Base-by-base conservation (phyloP, 2,329 filamentous ascomycete genomes). In the Colletotrichum gigasporum region DNA sequence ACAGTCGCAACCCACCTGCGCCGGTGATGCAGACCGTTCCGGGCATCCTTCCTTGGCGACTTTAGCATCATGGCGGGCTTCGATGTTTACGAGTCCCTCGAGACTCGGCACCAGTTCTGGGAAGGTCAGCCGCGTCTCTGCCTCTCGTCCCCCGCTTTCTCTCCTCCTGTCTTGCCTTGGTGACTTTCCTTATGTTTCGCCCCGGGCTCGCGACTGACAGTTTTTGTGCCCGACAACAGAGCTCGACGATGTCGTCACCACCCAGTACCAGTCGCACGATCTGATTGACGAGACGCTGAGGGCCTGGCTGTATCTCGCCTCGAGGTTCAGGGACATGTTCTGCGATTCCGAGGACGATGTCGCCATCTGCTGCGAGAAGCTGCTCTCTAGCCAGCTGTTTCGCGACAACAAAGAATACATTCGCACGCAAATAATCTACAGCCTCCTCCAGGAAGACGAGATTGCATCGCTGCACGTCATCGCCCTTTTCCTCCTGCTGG, bases 91-190 rank as follows among this genome's bases (percentile, higher is more conserved):
- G 86, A 87, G 78, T 85, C 83, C 74, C 85, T 92, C 78, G 91
- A 94, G 79, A 90, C 88, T 78, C 92, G 93, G 80, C 87, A 93
- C 77, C 90, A 94, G 79, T 94, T 97, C 81, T 97, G 94, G 95
- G 85, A 90, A 79, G 92, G 94, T 97, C 70, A 69, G 78, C 74
- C 55, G 71, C 70, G n/a, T n/a, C n/a, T 71, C 64, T 50, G 44
- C 35, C 14, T 37, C 39, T 30, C 30, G 20, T 7, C 18, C 30
- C 14, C 30, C 30, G 8, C 20, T n/a, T 18, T 20, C 35, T 39
- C 22, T 32, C 32, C 66, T 67, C 69, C 56, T 66, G 45, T 55
- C 32, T 48, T 42, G 16, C 34, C 20, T 58, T 16, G 28, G 6
- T 18, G 30, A 12, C 26, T 39, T 20, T 30, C 37, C 44, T 47